phyloP scores from a whole-genome alignment of 2,329 filamentous ascomycete species.

The Claviceps pusilla region DNA sequence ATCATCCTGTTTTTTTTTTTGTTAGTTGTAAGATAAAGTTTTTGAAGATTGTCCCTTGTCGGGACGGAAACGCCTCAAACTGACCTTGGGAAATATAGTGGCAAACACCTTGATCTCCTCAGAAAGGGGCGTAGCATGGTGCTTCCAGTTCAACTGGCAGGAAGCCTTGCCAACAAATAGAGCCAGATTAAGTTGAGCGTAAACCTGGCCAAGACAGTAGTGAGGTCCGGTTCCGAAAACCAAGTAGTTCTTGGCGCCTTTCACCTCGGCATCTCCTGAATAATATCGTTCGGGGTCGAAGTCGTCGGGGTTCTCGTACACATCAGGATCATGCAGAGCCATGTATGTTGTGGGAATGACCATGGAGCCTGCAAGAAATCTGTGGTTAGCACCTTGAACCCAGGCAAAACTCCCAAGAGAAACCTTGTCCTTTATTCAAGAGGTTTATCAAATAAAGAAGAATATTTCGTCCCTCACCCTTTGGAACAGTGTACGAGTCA shows the following conservation, averaged over 20 bases:
- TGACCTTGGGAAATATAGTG: slow-evolving; percentile 90
- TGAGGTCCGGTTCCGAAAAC: slow-evolving; percentile 93
- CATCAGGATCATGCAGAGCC: slow-evolving; percentile 79
- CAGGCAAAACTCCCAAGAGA: neutral
- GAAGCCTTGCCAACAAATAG: slow-evolving; percentile 83
- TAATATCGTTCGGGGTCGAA: slow-evolving; percentile 91
- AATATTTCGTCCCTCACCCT: slow-evolving; percentile 37
- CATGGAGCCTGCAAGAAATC: slow-evolving; percentile 53
- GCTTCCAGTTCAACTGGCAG: slow-evolving; percentile 75
- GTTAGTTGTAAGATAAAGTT: neutral
- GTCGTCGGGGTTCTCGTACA: slow-evolving; percentile 75
- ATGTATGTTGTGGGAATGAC: slow-evolving; percentile 83
- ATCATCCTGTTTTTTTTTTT: slow-evolving; percentile 46
- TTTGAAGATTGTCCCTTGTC: neutral
- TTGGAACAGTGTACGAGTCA: slow-evolving; percentile 76
- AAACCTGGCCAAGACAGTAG: slow-evolving; percentile 89
- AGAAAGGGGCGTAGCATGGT: slow-evolving; percentile 66
- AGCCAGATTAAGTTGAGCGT: slow-evolving; percentile 77
- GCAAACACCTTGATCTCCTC: slow-evolving; percentile 98
- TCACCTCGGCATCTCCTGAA: slow-evolving; percentile 72
- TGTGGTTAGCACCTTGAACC: neutral
- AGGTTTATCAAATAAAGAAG: neutral
- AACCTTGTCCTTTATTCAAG: neutral
- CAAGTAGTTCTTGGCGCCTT: slow-evolving; percentile 82
- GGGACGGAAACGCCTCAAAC: slow-evolving; percentile 15